These are phyloP conservation scores for Kokia cookei DNA, from an alignment of 441 rosid genomes.

Conservation along the genomic window DNA sequence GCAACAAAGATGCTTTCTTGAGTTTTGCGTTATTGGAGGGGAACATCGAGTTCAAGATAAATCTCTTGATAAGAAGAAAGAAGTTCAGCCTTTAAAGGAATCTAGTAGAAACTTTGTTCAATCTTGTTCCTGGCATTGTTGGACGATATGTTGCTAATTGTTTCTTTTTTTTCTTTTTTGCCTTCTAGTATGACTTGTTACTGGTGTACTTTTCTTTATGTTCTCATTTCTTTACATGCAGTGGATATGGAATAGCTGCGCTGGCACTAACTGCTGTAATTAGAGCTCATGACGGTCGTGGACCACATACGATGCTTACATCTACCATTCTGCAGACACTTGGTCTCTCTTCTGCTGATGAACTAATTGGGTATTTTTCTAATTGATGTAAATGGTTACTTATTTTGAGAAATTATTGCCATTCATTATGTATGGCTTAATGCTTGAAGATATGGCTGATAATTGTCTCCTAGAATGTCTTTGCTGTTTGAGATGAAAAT, in stretches of 20 bases:
- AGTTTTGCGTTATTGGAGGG: not conserved
- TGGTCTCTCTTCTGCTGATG: constrained; percentile 79
- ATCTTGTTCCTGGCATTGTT: not conserved
- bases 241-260: constrained; percentile 99
- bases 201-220: not conserved
- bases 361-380: constrained; percentile 68
- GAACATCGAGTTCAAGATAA: not conserved
- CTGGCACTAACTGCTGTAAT: constrained; percentile 84
- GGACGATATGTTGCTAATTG: not conserved
- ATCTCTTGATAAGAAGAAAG: not conserved
- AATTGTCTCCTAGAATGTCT: not conserved
- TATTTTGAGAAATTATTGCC: not conserved
- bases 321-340: constrained; percentile 54
- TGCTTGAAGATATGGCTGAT: not conserved
- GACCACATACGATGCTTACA: constrained; percentile 70
- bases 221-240: constrained; percentile 30
- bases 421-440: not conserved
- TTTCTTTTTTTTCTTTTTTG: not conserved
- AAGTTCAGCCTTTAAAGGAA: not conserved
- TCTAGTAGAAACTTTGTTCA: not conserved
- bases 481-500: constrained; percentile 1
- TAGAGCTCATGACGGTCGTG: constrained; percentile 94
- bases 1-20: not conserved
- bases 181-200: not conserved
- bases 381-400: not conserved